Evolutionary conservation across 805 yeast species (phyloP).

Genomic region (Tetrapisispora iriomotensis): DNA sequence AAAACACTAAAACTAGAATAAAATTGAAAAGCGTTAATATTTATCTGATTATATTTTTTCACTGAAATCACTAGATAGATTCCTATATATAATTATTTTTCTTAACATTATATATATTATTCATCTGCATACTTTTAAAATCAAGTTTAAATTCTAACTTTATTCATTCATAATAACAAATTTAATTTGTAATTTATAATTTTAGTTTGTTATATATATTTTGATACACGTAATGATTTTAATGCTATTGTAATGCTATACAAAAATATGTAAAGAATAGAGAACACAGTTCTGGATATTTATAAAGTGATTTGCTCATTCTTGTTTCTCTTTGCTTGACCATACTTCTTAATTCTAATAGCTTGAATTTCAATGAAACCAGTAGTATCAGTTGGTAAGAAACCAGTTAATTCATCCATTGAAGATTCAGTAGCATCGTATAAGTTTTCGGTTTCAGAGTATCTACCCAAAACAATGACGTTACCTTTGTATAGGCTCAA

Average conservation of each 20-base stretch:
- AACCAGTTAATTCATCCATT: conserved; percentile 98
- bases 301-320: conserved; percentile 39
- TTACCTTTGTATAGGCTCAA: conserved; percentile 89
- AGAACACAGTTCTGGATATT: too few relatives aligned
- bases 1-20: not conserved
- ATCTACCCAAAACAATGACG: conserved; percentile 80
- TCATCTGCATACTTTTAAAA: too few relatives aligned
- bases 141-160: too few relatives aligned
- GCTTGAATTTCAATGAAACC: conserved; percentile 98
- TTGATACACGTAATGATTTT: too few relatives aligned
- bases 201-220: too few relatives aligned
- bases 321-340: conserved; percentile 84
- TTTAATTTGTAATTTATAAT: too few relatives aligned
- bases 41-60: too few relatives aligned
- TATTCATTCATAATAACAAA: too few relatives aligned
- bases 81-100: not conserved
- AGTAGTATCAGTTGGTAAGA: conserved; percentile 91
- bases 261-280: too few relatives aligned
- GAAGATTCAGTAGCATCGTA: conserved; percentile 98
- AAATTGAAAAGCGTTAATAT: not conserved
- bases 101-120: not conserved
- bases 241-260: conserved; percentile 2
- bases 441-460: conserved; percentile 87
- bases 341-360: conserved; percentile 95
- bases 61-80: conserved; percentile 2